These are phyloP conservation scores for Ustilago bromivora DNA, from an alignment of 1,284 basidiomycete genomes.

Conservation along the genomic window DNA sequence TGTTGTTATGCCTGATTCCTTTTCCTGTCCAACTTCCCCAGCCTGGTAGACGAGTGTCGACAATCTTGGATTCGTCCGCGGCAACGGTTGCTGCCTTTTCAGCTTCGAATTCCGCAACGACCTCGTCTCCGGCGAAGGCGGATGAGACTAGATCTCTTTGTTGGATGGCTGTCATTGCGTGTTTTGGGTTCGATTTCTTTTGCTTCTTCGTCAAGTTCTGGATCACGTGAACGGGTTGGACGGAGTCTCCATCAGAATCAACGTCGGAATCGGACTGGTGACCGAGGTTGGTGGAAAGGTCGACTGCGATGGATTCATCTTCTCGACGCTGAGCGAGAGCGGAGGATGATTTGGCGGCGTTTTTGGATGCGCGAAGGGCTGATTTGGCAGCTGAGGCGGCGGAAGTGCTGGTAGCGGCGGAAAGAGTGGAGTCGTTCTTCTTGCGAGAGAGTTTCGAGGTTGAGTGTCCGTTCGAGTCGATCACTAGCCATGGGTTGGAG, in stretches of 20 bases:
- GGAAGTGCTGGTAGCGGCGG: constrained; percentile 13
- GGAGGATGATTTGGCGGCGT: constrained; percentile 46
- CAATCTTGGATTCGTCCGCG: constrained; percentile 82
- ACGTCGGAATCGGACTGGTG: neutral
- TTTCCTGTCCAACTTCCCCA: constrained; percentile 95
- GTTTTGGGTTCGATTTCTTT: neutral
- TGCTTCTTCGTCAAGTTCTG: neutral
- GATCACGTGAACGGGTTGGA: neutral
- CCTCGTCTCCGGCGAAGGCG: constrained; percentile 96
- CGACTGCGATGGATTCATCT: constrained; percentile 32
- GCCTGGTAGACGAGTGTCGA: constrained; percentile 86
- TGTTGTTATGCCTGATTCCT: constrained; percentile 72
- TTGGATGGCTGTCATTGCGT: constrained; percentile 63
- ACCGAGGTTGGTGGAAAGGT: constrained; percentile 11
- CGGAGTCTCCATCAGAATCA: constrained; percentile 29
- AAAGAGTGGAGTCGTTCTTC: constrained; percentile 38
- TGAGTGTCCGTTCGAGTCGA: constrained; percentile 9
- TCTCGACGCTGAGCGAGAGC: constrained; percentile 23
- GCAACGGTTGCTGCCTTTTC: constrained; percentile 83
- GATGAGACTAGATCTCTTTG: constrained; percentile 90
- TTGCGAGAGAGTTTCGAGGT: constrained; percentile 41
- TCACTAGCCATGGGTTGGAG: constrained; percentile 54
- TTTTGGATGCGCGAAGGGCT: constrained; percentile 34
- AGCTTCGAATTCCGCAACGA: constrained; percentile 86
- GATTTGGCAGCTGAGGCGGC: constrained; percentile 43